Evolutionary conservation across 139 green algal genomes (phyloP).

Genomic region (Chlorella sp.): DNA sequence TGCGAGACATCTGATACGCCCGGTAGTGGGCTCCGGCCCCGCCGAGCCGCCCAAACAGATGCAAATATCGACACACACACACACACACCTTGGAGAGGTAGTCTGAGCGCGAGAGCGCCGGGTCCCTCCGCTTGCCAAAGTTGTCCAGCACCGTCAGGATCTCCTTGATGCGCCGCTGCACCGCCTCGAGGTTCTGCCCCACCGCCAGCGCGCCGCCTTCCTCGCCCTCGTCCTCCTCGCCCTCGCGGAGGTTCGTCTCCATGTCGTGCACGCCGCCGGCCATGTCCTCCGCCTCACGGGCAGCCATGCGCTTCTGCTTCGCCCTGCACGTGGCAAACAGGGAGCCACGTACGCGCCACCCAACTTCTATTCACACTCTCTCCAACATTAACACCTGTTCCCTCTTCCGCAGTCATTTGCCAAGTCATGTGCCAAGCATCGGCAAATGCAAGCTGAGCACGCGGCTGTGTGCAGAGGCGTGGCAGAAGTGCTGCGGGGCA

Average conservation of each 20-base stretch:
- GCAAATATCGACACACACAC: no score
- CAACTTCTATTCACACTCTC: not conserved
- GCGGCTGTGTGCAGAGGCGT: not conserved
- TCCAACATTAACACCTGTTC: not conserved
- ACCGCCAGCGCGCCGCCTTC: not conserved
- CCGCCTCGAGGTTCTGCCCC: conserved; percentile 36
- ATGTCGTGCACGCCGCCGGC: conserved; percentile 34
- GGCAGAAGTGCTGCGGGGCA: not conserved
- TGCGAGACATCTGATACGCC: no score
- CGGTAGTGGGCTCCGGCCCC: no score
- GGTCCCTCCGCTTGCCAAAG: conserved; percentile 60
- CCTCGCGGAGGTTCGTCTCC: conserved; percentile 61
- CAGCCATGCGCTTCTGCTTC: conserved; percentile 32
- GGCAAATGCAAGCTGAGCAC: no score
- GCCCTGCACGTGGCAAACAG: conserved; percentile 19
- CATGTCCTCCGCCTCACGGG: conserved; percentile 52
- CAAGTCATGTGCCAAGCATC: no score
- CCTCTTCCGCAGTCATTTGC: not conserved
- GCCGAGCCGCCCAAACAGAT: no score
- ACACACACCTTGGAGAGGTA: conserved; percentile 83
- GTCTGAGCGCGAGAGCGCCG: conserved; percentile 44
- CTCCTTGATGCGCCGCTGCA: conserved; percentile 44
- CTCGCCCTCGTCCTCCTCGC: conserved; percentile 12
- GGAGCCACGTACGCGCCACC: not conserved
- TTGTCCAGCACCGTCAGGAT: conserved; percentile 73